phyloP scores from a whole-genome alignment of 2,329 filamentous ascomycete genomes.

The Emergomyces pasteurianus region DNA sequence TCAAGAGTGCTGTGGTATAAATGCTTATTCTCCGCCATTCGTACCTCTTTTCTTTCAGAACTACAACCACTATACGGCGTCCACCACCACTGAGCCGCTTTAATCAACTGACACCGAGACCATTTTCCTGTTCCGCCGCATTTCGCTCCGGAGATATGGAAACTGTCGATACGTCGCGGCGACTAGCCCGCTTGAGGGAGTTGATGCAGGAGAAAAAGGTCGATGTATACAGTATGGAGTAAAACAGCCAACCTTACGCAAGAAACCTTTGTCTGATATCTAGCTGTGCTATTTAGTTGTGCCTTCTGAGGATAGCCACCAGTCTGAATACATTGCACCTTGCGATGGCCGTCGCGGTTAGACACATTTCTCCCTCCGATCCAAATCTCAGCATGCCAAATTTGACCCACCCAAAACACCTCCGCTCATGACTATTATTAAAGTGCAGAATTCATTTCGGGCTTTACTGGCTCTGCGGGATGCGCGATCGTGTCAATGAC shows the following conservation, averaged over 20 bases:
- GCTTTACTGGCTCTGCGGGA: constrained; percentile 90
- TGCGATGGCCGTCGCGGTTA: constrained; percentile 75
- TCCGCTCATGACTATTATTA: constrained; percentile 4
- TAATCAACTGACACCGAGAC: constrained; percentile 21
- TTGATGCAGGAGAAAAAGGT: constrained; percentile 81
- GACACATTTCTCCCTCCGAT: constrained; percentile 7
- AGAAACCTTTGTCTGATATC: constrained; percentile 26
- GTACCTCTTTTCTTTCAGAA: not conserved
- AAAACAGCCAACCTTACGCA: constrained; percentile 8
- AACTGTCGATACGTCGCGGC: constrained; percentile 63
- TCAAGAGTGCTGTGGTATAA: constrained; percentile 16
- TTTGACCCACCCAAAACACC: not conserved
- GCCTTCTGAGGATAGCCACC: constrained; percentile 92
- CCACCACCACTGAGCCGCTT: constrained; percentile 7
- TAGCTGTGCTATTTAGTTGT: constrained; percentile 51
- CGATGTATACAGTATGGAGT: constrained; percentile 72
- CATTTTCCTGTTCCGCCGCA: constrained; percentile 27
- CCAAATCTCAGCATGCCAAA: not conserved
- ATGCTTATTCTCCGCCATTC: constrained; percentile 13
- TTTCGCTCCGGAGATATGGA: constrained; percentile 51
- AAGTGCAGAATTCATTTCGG: constrained; percentile 63
- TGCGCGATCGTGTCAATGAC: constrained; percentile 78
- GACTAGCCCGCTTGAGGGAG: constrained; percentile 63
- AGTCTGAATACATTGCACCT: constrained; percentile 95
- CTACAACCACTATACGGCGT: not conserved